These are phyloP conservation scores for Acacia confusa DNA, from an alignment of 306 rosid genomes.

Conservation along the genomic window DNA sequence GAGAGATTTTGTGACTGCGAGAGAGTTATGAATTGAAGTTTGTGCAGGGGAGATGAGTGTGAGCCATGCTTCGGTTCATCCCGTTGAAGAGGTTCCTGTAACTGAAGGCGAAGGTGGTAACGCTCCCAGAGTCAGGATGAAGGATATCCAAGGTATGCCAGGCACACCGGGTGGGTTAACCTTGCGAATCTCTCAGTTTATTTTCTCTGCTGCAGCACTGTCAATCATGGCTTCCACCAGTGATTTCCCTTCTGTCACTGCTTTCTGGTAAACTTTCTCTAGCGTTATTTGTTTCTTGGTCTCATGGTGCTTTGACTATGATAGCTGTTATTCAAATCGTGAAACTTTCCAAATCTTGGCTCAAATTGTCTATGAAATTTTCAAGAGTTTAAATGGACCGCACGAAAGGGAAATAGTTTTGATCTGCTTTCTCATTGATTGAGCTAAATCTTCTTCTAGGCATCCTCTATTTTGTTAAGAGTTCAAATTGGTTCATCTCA, in stretches of 20 bases:
- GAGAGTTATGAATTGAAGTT: constrained; percentile 47
- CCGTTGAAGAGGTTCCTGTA: constrained; percentile 60
- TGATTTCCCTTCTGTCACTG: constrained; percentile 89
- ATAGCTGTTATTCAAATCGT: not conserved
- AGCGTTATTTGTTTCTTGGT: not conserved
- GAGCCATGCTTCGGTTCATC: constrained; percentile 90
- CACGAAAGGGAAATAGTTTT: not conserved
- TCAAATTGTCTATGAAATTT: not conserved
- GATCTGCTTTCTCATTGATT: not conserved
- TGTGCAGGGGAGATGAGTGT: constrained; percentile 65
- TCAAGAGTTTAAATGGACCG: not conserved
- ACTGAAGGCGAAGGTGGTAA: constrained; percentile 45
- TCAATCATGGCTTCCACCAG: constrained; percentile 74
- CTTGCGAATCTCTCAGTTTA: constrained; percentile 62
- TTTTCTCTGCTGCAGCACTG: constrained; percentile 71
- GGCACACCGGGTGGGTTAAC: constrained; percentile 81
- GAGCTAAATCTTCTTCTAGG: not conserved
- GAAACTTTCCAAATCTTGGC: not conserved
- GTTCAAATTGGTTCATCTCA: not conserved
- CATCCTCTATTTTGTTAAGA: not conserved
- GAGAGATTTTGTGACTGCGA: not conserved
- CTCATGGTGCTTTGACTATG: not conserved
- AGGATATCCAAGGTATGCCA: constrained; percentile 88
- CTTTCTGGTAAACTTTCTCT: constrained; percentile 60
- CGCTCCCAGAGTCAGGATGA: constrained; percentile 75